Base-by-base conservation (phyloP, 139 green algal species). In the Chlamydomonas sp. region DNA sequence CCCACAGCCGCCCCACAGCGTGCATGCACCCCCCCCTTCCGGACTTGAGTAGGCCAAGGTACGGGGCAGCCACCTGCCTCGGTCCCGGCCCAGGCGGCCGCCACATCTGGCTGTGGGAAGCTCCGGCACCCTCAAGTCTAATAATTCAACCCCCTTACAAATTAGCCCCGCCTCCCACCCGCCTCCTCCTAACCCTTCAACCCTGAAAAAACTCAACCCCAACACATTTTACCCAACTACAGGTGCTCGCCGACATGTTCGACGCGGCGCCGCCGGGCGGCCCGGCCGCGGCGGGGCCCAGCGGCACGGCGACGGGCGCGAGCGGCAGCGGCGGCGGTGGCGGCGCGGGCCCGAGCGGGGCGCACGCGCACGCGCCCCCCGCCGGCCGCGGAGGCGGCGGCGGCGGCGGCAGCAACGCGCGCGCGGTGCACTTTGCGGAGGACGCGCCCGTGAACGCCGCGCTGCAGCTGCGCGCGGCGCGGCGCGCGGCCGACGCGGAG, bases 401-500 rank as follows among this genome's bases (percentile, higher is more conserved):
- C 35, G 24, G 31, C 31, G 4, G 36, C 22, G 3, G 30, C 34
- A 10, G 54, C 54, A 64, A 64, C 54, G 36, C 3, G 61, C 30
- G 35, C 10, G 33, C 50, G 61, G 36, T 24, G 3, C 3, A 29
- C 5, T 5, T 30, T 57, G 62, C 3, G 3, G 62, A 48, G 62
- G 36, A 26, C 34, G 5, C 35, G 36, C 5, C 26, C 5, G 73
- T 70, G 20, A 62, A 54, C 5, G 67, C 67, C 20, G 61, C 48
- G 6, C 67, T 70, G 36, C 31, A 65, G 0, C 34, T 58, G n/a
- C 35, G 48, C 16, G 60, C 73, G 10, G 43, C 35, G 20, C 67
- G 64, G 3, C 29, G 36, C 24, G 73, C 61, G 5, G 48, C 67
- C 29, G 34, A 39, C 24, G 6, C 26, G 49, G 59, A 62, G 62